These are phyloP conservation scores for Phytophthora pini DNA, from an alignment of 352 stramenopile species.

Conservation along the genomic window DNA sequence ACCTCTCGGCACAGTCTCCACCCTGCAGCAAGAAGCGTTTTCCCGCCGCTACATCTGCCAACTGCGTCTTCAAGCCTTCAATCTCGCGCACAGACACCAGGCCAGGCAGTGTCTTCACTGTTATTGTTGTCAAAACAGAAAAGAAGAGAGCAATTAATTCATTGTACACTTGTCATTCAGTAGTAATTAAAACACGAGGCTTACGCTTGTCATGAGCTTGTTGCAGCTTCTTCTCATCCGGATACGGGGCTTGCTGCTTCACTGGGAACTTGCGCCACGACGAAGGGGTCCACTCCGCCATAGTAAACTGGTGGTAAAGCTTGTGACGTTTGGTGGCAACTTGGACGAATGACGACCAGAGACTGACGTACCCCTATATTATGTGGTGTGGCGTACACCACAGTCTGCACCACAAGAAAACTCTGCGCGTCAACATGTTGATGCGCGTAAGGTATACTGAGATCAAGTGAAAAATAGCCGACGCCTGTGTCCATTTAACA, in stretches of 20 bases:
- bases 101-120: conserved; percentile 84
- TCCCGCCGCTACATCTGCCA: conserved; percentile 94
- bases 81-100: conserved; percentile 98
- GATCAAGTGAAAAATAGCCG: conserved; percentile 9
- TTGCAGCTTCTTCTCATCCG: conserved; percentile 72
- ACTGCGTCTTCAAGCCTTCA: conserved; percentile 86
- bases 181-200: conserved; percentile 2
- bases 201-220: conserved; percentile 75
- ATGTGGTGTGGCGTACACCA: conserved; percentile 20
- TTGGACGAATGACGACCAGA: conserved; percentile 34
- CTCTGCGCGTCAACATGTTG: conserved; percentile 31
- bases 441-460: conserved; percentile 10
- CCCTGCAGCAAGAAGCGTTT: conserved; percentile 99
- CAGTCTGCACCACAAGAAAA: conserved; percentile 20
- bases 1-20: conserved; percentile 98
- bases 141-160: neutral
- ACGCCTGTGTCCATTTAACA: conserved; percentile 12
- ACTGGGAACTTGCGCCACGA: conserved; percentile 82
- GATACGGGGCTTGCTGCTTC: conserved; percentile 87
- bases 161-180: conserved; percentile 6
- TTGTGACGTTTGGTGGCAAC: conserved; percentile 9
- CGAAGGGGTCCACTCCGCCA: conserved; percentile 60
- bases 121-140: conserved; percentile 18
- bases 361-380: conserved; percentile 13
- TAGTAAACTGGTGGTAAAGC: conserved; percentile 1